Conservation (phyloP, 345 rosid species). For the Salix viminalis region DNA sequence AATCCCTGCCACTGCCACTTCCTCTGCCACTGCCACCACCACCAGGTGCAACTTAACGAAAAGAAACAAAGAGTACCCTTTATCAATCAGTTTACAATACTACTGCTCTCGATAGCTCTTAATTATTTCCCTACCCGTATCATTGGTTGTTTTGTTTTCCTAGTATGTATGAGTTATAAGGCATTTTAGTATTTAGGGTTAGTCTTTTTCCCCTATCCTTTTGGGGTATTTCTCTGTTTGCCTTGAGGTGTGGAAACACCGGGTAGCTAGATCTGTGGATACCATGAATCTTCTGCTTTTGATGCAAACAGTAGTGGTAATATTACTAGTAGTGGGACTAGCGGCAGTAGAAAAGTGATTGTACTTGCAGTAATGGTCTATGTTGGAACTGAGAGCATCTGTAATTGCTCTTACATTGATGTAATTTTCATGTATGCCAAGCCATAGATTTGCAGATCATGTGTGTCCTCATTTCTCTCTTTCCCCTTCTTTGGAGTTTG, state of each 20-base stretch:
- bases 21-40: constrained; percentile 11
- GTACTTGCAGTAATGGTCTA: constrained; percentile 24
- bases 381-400: constrained; percentile 25
- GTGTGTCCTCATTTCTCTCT: background rate
- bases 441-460: constrained; percentile 20
- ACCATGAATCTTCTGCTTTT: constrained; percentile 31
- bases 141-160: background rate
- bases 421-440: constrained; percentile 30
- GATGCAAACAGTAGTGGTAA: constrained; percentile 35
- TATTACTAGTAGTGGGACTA: constrained; percentile 13
- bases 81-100: background rate
- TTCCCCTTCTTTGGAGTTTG: background rate
- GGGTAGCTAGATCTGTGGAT: constrained; percentile 17
- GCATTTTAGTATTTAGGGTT: constrained; percentile 26
- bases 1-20: constrained; percentile 27
- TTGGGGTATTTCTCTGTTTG: constrained; percentile 5
- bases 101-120: background rate
- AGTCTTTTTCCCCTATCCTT: background rate
- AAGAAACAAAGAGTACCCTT: background rate
- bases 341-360: constrained; percentile 25
- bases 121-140: background rate
- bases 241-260: constrained; percentile 5
- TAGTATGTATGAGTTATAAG: background rate
- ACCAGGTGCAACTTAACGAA: constrained; percentile 34
- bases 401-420: constrained; percentile 23